Conservation (phyloP, 169 alveolate genomes). For the Eimeria acervulina region DNA sequence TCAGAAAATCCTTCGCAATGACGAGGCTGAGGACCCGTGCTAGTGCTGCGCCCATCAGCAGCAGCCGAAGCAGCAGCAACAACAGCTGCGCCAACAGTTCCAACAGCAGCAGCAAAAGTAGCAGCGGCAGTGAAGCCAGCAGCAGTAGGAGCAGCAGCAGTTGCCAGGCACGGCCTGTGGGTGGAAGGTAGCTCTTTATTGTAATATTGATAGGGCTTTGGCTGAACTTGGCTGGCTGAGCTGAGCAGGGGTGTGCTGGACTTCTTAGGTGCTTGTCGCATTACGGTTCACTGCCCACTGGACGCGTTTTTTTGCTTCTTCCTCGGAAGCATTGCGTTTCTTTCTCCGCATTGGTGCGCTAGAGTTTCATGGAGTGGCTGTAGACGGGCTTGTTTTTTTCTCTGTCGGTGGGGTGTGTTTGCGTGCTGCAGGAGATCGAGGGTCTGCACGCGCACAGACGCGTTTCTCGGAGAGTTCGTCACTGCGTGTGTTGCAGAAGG, state of each 20-base stretch:
- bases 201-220: background rate
- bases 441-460: slow-evolving; percentile 31
- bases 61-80: background rate
- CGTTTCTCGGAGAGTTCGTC: slow-evolving; percentile 24
- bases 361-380: background rate
- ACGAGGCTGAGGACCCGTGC: background rate
- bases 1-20: background rate
- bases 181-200: background rate
- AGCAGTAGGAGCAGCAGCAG: background rate
- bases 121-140: too few species aligned
- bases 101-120: background rate
- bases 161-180: background rate
- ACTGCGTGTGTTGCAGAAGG: background rate
- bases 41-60: background rate
- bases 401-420: background rate
- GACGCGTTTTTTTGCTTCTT: background rate
- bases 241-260: background rate
- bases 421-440: slow-evolving; percentile 2
- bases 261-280: background rate
- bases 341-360: background rate
- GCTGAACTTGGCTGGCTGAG: background rate
- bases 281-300: background rate
- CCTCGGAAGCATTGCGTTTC: background rate
- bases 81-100: background rate
- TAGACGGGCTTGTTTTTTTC: background rate